Evolutionary conservation across 23 red algal species (phyloP).

Genomic region (Cyanidium caldarium): DNA sequence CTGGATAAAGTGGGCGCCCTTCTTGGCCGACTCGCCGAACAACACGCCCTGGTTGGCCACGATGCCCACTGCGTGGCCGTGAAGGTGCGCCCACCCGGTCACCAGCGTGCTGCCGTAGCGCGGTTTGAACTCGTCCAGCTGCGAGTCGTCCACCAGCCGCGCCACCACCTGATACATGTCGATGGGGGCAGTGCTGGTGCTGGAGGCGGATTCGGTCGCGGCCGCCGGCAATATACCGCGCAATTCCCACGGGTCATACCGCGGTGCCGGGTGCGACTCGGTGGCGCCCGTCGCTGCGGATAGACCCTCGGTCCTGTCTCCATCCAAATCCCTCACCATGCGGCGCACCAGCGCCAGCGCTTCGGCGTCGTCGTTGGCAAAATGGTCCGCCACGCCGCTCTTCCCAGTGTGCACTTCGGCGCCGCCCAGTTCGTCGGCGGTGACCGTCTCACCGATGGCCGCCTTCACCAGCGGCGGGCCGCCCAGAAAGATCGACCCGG

Average conservation of each 20-base stretch:
- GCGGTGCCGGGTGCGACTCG: neutral
- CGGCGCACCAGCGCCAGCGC: slow-evolving; percentile 8
- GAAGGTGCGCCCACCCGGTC: slow-evolving; percentile 15
- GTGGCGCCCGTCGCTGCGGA: neutral
- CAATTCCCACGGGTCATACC: neutral
- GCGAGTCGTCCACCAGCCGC: slow-evolving; percentile 19
- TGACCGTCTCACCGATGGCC: slow-evolving; percentile 25
- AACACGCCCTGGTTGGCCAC: slow-evolving; percentile 36
- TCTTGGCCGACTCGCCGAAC: slow-evolving; percentile 19
- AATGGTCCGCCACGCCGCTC: slow-evolving; percentile 29
- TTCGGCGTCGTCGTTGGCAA: slow-evolving; percentile 15
- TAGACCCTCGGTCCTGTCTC: neutral
- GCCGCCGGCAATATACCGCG: neutral
- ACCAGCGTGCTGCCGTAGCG: slow-evolving; percentile 21
- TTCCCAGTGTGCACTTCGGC: slow-evolving; percentile 21
- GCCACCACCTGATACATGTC: slow-evolving; percentile 22
- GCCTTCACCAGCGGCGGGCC: slow-evolving; percentile 39
- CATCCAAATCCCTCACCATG: neutral
- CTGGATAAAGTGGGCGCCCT: slow-evolving; percentile 43
- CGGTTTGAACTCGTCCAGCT: slow-evolving; percentile 29
- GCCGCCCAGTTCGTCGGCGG: slow-evolving; percentile 27
- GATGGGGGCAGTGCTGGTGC: no score
- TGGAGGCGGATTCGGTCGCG: slow-evolving; percentile 2
- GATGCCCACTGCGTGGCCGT: slow-evolving; percentile 24
- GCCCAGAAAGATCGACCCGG: slow-evolving; percentile 31